These are phyloP conservation scores for Xylaria sp. DNA, from an alignment of 2,329 filamentous ascomycete genomes.

Conservation along the genomic window DNA sequence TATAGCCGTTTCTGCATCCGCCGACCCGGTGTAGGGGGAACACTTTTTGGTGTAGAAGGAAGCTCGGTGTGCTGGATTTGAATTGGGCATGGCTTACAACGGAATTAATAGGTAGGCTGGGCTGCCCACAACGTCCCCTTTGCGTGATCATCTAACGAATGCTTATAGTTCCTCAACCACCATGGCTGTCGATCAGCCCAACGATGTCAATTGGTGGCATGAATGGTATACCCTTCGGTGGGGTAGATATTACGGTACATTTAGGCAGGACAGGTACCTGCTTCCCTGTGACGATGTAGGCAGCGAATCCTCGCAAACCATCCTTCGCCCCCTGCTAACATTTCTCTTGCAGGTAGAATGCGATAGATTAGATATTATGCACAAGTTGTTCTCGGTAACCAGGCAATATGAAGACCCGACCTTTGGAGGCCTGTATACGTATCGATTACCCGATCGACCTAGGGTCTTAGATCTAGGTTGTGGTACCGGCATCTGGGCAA, in stretches of 20 bases:
- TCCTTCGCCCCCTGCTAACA: constrained; percentile 19
- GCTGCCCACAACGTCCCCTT: not conserved
- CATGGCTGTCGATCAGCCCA: constrained; percentile 26
- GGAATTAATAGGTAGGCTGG: constrained; percentile 32
- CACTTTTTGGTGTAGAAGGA: constrained; percentile 22
- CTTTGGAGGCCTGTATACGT: constrained; percentile 47
- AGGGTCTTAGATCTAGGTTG: constrained; percentile 77
- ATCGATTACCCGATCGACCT: constrained; percentile 52
- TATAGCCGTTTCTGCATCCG: constrained; percentile 2
- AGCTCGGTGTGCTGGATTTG: constrained; percentile 12
- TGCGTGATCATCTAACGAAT: constrained; percentile 11
- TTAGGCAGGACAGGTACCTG: constrained; percentile 75
- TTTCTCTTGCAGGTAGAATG: constrained; percentile 68
- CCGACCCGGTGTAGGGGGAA: constrained; percentile 13
- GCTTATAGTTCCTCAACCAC: constrained; percentile 29
- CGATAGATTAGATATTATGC: constrained; percentile 83
- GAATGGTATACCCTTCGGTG: constrained; percentile 62
- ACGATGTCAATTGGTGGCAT: constrained; percentile 31
- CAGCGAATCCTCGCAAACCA: constrained; percentile 3
- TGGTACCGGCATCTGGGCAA: constrained; percentile 91
- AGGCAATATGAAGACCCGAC: constrained; percentile 56
- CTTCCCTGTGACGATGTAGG: constrained; percentile 81
- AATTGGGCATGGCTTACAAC: constrained; percentile 35
- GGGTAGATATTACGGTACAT: constrained; percentile 72
- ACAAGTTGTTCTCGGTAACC: constrained; percentile 78